Evolutionary conservation across 1,284 basidiomycete genomes (phyloP), one percentile per base, ranked within the genome.

Genomic region (Puccinia brachypodii): DNA sequence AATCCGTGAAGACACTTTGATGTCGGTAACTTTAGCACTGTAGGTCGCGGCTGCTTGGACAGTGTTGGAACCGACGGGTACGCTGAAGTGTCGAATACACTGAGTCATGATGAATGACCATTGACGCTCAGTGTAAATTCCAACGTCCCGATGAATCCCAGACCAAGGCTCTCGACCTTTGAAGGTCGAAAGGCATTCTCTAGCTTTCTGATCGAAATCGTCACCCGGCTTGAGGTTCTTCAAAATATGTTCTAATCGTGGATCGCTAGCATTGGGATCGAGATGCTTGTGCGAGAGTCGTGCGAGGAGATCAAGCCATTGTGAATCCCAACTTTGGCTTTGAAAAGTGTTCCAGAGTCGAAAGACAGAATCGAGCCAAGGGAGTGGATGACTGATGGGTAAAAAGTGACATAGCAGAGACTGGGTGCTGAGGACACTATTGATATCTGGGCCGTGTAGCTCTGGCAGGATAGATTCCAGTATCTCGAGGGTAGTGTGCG

Each of bases 71-170:
- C 79, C 80, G n/a, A 82, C 78, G 19, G 87, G 87, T 31, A 87
- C 84, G 36, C 86, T 94, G 89, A 98, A 93, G 11, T 93, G 92
- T 58, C 92, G 90, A 44, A 99, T 88, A 40, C 93, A 93, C 86
- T 97, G 96, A 38, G 92, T 92, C 86, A 96, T 91, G 82, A 99
- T 88, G 53, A 93, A 89, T 81, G 91, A 91, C 91, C 94, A 99
- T 86, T 99, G 92, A 53, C 90, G 88, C 82, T 94, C 90, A 8
- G 91, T 93, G 90, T 95, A 97, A 82, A 99, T 94, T 31, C 94
- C 94, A 28, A 95, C 89, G 83, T 94, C 92, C 85, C 91, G 91
- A 90, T 92, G 84, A 47, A 87, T 84, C 2, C 87, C 86, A 13
- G 83, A 81, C 84, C 84, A 85, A 47, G 83, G 76, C 9, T 66